Conservation (phyloP, 352 stramenopile genomes). For the Pythium brassicae region DNA sequence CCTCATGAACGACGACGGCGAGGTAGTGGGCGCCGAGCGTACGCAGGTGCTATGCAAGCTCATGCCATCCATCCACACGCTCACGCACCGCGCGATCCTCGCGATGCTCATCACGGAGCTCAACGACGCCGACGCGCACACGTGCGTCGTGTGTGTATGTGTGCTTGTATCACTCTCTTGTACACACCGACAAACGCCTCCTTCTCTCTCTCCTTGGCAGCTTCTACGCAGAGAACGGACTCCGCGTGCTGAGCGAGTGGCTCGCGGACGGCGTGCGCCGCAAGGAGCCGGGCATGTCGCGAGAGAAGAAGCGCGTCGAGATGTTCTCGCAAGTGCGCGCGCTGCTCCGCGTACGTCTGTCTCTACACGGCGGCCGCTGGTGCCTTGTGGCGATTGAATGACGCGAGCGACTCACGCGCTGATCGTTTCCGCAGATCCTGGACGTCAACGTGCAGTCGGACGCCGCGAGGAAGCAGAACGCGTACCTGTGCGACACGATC, state of each 20-base stretch:
- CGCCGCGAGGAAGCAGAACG: constrained; percentile 55
- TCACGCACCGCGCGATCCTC: constrained; percentile 71
- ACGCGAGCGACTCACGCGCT: not conserved
- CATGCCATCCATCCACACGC: constrained; percentile 81
- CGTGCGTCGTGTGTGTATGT: constrained; percentile 23
- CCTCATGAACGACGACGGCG: constrained; percentile 78
- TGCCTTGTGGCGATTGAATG: not conserved
- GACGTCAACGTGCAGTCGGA: constrained; percentile 74
- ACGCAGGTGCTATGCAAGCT: constrained; percentile 79
- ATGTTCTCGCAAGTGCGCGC: constrained; percentile 79
- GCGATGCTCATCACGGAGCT: constrained; percentile 68
- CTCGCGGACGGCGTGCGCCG: constrained; percentile 38
- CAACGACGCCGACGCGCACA: constrained; percentile 64
- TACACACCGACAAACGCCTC: too few relatives aligned
- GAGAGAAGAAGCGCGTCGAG: constrained; percentile 64
- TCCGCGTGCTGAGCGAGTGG: constrained; percentile 74
- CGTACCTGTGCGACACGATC: constrained; percentile 56
- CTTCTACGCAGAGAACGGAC: constrained; percentile 68
- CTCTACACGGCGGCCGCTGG: not conserved
- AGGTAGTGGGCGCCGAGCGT: constrained; percentile 65
- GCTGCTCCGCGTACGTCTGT: constrained; percentile 41
- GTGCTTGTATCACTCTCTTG: not conserved
- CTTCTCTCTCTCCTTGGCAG: constrained; percentile 14
- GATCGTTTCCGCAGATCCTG: constrained; percentile 63
- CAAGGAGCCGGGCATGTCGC: constrained; percentile 33